A percentile compares a stretch with the other conserved stretches of the same genome.
These are phyloP conservation scores for Coemansia sp. DNA, from an alignment of 192 early-diverging fungal species.

Conservation along the genomic window DNA sequence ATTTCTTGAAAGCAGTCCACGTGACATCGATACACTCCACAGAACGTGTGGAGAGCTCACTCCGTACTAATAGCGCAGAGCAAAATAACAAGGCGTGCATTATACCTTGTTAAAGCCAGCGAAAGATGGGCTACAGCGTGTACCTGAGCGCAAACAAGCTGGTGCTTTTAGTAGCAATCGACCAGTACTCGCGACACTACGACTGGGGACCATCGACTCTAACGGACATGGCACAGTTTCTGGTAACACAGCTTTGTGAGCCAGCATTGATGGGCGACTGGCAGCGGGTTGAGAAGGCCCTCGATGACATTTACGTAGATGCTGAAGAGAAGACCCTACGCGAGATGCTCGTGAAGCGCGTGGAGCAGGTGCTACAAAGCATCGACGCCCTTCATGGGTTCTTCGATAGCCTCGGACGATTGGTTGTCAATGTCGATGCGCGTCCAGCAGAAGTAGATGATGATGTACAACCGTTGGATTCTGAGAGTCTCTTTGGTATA, in stretches of 20 bases:
- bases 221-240: constrained; percentile 27
- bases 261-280: constrained; percentile 11
- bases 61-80: background rate
- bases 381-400: constrained; percentile 34
- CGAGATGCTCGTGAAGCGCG: constrained; percentile 4
- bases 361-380: constrained; percentile 13
- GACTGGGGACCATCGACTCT: constrained; percentile 41
- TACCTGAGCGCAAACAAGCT: constrained; percentile 46
- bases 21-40: background rate
- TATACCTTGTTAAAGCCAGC: background rate
- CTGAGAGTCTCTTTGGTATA: constrained; percentile 46
- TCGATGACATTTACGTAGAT: constrained; percentile 4
- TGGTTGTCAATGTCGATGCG: constrained; percentile 22
- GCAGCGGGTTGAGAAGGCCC: constrained; percentile 1
- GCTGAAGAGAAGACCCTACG: constrained; percentile 17
- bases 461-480: constrained; percentile 27
- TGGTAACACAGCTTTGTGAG: constrained; percentile 23
- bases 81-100: background rate
- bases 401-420: constrained; percentile 22
- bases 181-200: constrained; percentile 43
- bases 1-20: background rate
- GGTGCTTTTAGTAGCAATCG: constrained; percentile 32
- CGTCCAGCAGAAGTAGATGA: constrained; percentile 4
- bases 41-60: background rate
- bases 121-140: constrained; percentile 3